Evolutionary conservation across 768 basidiomycete species (phyloP).

Genomic region (Pilatotrama ljubarskyi): DNA sequence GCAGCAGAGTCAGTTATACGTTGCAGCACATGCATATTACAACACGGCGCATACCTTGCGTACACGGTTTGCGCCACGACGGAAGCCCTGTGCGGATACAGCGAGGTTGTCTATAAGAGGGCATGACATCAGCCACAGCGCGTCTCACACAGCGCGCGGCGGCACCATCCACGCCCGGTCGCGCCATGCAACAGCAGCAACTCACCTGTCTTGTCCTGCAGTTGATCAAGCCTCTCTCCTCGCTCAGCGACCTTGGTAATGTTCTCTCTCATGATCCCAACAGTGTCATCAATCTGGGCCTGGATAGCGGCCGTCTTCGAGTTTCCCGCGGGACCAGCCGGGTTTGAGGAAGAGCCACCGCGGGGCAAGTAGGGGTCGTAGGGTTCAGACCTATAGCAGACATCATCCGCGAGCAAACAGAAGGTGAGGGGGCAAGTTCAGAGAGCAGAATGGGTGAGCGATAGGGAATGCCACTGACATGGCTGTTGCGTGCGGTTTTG

Average conservation of each 20-base stretch:
- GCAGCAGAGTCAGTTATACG: background rate
- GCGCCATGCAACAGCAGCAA: constrained; percentile 15
- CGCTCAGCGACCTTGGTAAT: constrained; percentile 95
- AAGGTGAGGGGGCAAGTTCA: constrained; percentile 2
- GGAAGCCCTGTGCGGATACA: constrained; percentile 98
- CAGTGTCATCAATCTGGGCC: constrained; percentile 95
- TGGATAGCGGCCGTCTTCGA: constrained; percentile 94
- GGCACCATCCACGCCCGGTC: background rate
- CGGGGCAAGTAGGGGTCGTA: constrained; percentile 98
- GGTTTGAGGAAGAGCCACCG: constrained; percentile 63
- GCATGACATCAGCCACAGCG: constrained; percentile 1
- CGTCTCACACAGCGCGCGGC: constrained; percentile 5
- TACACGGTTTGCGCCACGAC: constrained; percentile 94
- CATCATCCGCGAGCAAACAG: background rate
- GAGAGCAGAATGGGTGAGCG: constrained; percentile 6
- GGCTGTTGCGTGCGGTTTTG: constrained; percentile 18
- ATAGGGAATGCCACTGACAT: constrained; percentile 23
- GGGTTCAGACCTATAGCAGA: constrained; percentile 79
- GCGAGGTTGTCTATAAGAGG: constrained; percentile 80
- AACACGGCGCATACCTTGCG: constrained; percentile 71
- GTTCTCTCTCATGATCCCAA: constrained; percentile 97
- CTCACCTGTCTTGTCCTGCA: constrained; percentile 98
- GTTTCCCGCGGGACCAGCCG: constrained; percentile 56
- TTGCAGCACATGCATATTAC: background rate
- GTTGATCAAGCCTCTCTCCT: constrained; percentile 88